Evolutionary conservation across 305 asterid species (phyloP).

Genomic region (Fraxinus baroniana): DNA sequence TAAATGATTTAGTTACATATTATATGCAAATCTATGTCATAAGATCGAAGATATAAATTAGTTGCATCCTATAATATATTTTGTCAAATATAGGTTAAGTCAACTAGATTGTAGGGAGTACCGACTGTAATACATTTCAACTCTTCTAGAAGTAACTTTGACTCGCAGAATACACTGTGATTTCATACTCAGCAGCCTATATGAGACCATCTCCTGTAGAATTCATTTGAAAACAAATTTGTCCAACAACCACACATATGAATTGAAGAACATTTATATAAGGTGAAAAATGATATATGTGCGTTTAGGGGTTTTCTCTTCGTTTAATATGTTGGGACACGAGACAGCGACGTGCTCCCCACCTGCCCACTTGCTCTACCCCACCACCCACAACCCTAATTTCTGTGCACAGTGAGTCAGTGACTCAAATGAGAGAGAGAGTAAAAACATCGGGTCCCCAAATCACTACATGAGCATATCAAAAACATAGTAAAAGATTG

Average conservation of each 20-base stretch:
- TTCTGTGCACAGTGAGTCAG: background rate
- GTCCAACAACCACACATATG: background rate
- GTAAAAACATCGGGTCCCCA: background rate
- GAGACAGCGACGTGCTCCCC: constrained; percentile 21
- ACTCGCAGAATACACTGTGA: background rate
- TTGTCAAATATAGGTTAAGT: background rate
- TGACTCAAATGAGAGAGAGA: background rate
- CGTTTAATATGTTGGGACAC: constrained; percentile 1
- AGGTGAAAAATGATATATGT: background rate
- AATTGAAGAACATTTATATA: background rate
- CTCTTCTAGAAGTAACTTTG: background rate
- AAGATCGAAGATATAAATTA: background rate
- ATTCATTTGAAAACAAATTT: background rate
- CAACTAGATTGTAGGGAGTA: background rate
- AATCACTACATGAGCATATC: background rate
- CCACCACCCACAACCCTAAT: constrained; percentile 15
- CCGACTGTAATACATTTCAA: background rate
- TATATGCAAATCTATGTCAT: background rate
- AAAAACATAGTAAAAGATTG: background rate
- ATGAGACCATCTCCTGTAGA: background rate
- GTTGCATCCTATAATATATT: background rate
- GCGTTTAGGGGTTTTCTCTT: background rate
- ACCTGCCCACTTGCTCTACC: constrained; percentile 21
- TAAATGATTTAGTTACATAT: background rate
- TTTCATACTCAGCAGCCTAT: background rate